Base-by-base conservation (phyloP, 192 early-diverging fungal species). In the Lobosporangium transversale region DNA sequence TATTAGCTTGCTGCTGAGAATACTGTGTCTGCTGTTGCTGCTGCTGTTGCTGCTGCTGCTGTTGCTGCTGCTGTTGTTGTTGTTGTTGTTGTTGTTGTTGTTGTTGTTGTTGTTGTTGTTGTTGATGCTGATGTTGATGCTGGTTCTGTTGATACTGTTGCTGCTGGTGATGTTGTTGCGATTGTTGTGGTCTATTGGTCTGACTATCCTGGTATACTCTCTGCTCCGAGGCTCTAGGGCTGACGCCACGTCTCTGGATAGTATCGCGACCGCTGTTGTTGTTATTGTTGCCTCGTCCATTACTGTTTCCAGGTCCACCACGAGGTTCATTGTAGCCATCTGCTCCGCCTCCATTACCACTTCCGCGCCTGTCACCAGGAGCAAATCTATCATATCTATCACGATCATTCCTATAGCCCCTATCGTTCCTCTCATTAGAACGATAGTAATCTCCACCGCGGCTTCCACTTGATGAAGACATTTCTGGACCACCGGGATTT, bases 361-460 rank as follows among this genome's bases (percentile, higher is more conserved):
- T 48, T 30, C 23, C 23, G 18, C 17, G 31, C 11, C 52, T 54
- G 49, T 68, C 29, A 33, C 53, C 20, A 3, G 20, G 20, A 18
- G 32, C 40, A 29, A 30, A n/a, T 33, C 45, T 51, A n/a, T 58
- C 65, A 17, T 52, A 44, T 20, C 66, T 47, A 36, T 50, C 35
- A 4, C 64, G 52, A 3, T 50, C 45, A 21, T n/a, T 21, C 15
- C 31, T 26, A 18, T 45, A 27, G 20, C 32, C 8, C 29, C 37
- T 42, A 42, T 47, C 29, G 36, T 37, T 52, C 29, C 52, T 51
- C 12, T 49, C 66, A 35, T 43, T 43, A 15, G 67, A 42, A 60
- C 67, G 35, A 35, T 48, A 36, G 32, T 2, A 26, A 21, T 68
- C 66, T 24, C 49, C 56, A 20, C 66, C 66, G 15, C 66, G 66